Percentiles rank a stretch among this genome's conserved stretches.
phyloP scores from a whole-genome alignment of 345 rosid species.

The Aquilaria sinensis region DNA sequence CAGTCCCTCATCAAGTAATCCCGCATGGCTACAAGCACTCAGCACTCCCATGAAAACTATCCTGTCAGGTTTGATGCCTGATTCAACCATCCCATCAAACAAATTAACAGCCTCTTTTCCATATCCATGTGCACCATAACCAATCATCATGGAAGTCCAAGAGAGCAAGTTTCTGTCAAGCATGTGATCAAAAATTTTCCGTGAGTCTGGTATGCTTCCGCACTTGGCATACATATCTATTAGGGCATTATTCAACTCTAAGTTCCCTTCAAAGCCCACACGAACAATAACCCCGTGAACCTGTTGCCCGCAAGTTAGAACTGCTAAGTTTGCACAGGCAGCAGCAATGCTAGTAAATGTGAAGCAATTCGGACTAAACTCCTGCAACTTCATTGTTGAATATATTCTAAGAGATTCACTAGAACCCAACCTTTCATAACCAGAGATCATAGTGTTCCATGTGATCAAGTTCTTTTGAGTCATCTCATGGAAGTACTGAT shows the following conservation, averaged over 20 bases:
- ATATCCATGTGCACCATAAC: constrained; percentile 77
- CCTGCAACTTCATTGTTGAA: constrained; percentile 53
- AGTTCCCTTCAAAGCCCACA: constrained; percentile 50
- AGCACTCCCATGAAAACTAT: constrained; percentile 85
- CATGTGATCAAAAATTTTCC: constrained; percentile 47
- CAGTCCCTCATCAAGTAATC: constrained; percentile 78
- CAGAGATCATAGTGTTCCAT: constrained; percentile 83
- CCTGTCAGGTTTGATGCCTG: constrained; percentile 67
- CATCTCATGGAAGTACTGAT: constrained; percentile 62
- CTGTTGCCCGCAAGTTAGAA: constrained; percentile 66
- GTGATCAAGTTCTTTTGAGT: constrained; percentile 60
- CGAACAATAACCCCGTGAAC: constrained; percentile 64
- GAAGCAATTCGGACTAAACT: constrained; percentile 67
- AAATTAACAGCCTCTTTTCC: constrained; percentile 61
- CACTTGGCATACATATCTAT: constrained; percentile 94
- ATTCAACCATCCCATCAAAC: constrained; percentile 73
- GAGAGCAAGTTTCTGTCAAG: constrained; percentile 50
- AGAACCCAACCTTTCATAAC: constrained; percentile 56
- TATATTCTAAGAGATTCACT: constrained; percentile 49
- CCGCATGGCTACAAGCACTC: constrained; percentile 85
- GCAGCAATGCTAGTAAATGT: constrained; percentile 71
- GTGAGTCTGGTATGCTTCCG: constrained; percentile 54
- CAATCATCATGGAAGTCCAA: constrained; percentile 98
- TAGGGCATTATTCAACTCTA: constrained; percentile 62
- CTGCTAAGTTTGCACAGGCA: constrained; percentile 70